Conservation (phyloP, 2,329 filamentous ascomycete genomes). For the Colletotrichum sp. region DNA sequence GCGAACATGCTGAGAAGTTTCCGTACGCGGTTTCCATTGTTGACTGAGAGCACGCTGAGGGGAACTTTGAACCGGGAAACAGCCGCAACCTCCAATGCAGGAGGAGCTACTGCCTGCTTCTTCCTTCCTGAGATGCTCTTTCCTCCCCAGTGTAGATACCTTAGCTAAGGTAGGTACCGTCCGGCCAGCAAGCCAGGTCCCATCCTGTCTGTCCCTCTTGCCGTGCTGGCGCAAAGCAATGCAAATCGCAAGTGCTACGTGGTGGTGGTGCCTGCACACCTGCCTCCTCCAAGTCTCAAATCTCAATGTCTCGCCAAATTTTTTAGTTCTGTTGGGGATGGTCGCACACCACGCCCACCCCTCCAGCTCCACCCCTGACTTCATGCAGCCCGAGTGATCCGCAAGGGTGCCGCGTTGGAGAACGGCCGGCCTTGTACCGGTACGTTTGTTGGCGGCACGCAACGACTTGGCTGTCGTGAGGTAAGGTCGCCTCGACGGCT, state of each 20-base stretch:
- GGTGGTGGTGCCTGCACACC: neutral
- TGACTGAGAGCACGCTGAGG: neutral
- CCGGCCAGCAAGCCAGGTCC: neutral
- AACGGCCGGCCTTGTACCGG: slow-evolving; percentile 27
- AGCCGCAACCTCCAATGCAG: neutral
- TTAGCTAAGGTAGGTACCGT: neutral
- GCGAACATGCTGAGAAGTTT: neutral
- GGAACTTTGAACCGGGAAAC: neutral
- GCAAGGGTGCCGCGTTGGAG: slow-evolving; percentile 21
- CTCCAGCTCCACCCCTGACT: slow-evolving; percentile 18
- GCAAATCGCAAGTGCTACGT: neutral
- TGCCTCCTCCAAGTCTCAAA: slow-evolving; percentile 12
- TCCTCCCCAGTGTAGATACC: neutral
- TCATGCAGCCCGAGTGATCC: slow-evolving; percentile 21
- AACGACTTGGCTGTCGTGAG: neutral
- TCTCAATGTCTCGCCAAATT: slow-evolving; percentile 23
- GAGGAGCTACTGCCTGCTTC: neutral
- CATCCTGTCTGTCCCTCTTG: neutral
- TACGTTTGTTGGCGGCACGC: slow-evolving; percentile 18
- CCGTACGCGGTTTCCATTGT: neutral
- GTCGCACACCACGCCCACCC: slow-evolving; percentile 19
- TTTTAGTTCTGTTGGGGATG: slow-evolving; percentile 51
- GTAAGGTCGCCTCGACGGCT: neutral
- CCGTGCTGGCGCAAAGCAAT: neutral
- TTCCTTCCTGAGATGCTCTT: neutral